These are phyloP conservation scores for Helicostylum pulchrum DNA, from an alignment of 192 early-diverging fungal genomes.

Conservation along the genomic window DNA sequence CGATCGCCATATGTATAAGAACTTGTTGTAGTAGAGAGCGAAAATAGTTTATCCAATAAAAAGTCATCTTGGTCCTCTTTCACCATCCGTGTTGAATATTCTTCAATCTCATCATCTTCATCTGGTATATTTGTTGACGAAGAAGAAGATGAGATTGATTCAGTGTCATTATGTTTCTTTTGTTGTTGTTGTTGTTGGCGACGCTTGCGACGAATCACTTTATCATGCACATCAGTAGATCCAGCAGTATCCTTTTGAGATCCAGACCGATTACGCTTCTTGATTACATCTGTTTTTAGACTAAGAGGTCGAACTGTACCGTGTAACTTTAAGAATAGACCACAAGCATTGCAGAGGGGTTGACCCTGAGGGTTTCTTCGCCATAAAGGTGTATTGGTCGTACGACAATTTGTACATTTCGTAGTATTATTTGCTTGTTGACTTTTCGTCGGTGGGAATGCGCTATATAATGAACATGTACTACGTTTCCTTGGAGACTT, in stretches of 20 bases:
- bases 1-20: too few species aligned
- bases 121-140: too few species aligned
- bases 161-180: background rate
- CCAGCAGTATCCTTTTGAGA: background rate
- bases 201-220: background rate
- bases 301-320: conserved; percentile 74
- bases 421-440: conserved; percentile 10
- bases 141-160: background rate
- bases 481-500: background rate
- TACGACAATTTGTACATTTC: conserved; percentile 77
- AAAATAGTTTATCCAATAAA: conserved; percentile 3
- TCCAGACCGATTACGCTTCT: conserved; percentile 71
- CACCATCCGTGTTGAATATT: too few species aligned
- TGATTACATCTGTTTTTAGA: conserved; percentile 81
- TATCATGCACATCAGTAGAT: background rate
- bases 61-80: too few species aligned
- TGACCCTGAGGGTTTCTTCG: conserved; percentile 77
- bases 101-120: too few species aligned
- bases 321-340: conserved; percentile 90
- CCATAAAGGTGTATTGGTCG: conserved; percentile 86
- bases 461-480: background rate
- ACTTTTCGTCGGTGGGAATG: background rate
- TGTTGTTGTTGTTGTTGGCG: background rate
- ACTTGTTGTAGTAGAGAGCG: too few species aligned
- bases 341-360: conserved; percentile 93